Evolutionary conservation across 192 early-diverging fungal species (phyloP).

Genomic region (Chytriomyces sp.): DNA sequence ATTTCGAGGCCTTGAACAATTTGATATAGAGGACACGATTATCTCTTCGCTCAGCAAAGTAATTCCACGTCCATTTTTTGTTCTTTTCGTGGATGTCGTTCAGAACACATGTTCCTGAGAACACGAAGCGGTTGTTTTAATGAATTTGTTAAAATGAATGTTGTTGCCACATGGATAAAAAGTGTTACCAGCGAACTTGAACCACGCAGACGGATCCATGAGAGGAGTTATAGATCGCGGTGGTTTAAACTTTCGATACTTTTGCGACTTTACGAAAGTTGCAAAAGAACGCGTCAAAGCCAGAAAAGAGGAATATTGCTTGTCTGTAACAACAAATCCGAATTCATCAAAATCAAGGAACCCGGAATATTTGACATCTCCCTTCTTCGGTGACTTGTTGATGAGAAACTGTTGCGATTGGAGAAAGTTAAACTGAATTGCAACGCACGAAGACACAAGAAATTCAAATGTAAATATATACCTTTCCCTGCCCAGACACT

Average conservation of each 20-base stretch:
- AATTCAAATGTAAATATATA: conserved; percentile 18
- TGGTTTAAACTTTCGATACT: conserved; percentile 86
- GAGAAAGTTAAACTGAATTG: background rate
- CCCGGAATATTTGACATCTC: conserved; percentile 64
- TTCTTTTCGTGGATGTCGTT: conserved; percentile 88
- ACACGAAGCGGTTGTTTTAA: background rate
- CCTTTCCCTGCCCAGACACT: conserved; percentile 85
- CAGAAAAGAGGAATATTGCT: conserved; percentile 84
- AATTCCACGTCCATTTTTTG: conserved; percentile 83
- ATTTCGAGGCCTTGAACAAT: conserved; percentile 69
- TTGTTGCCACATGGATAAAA: background rate
- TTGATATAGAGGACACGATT: conserved; percentile 79
- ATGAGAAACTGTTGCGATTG: conserved; percentile 59
- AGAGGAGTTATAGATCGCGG: conserved; percentile 80
- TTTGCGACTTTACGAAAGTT: conserved; percentile 75
- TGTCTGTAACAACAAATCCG: conserved; percentile 87
- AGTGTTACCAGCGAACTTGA: conserved; percentile 59
- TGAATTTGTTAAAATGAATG: background rate
- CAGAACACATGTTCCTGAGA: conserved; percentile 68
- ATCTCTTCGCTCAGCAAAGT: conserved; percentile 79
- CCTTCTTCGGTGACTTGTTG: conserved; percentile 71
- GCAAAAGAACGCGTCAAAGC: conserved; percentile 84
- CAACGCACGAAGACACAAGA: background rate
- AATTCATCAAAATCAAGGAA: conserved; percentile 88
- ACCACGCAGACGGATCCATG: conserved; percentile 83